Conservation (phyloP, 768 basidiomycete genomes). For the Tephrocybe sp. region DNA sequence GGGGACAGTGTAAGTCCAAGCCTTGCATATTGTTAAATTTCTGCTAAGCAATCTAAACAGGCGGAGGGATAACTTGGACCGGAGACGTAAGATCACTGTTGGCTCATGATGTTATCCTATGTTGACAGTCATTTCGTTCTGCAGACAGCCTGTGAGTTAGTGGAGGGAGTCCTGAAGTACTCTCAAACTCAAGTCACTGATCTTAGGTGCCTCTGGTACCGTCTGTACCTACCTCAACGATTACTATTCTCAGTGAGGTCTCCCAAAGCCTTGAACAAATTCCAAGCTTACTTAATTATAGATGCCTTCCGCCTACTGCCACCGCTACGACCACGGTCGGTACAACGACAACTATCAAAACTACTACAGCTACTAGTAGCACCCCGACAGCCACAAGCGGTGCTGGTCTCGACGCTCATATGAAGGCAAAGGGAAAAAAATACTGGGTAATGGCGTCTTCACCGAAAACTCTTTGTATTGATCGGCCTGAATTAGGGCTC, state of each 20-base stretch:
- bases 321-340: conserved; percentile 1
- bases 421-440: conserved; percentile 28
- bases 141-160: conserved; percentile 24
- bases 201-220: conserved; percentile 31
- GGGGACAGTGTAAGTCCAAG: conserved; percentile 33
- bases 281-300: conserved; percentile 4
- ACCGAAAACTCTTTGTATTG: not conserved
- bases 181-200: not conserved
- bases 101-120: not conserved
- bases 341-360: conserved; percentile 13
- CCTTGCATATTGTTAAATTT: not conserved
- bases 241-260: conserved; percentile 26
- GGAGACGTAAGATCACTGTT: conserved; percentile 26
- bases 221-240: conserved; percentile 30
- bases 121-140: not conserved
- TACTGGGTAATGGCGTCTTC: conserved; percentile 23
- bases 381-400: conserved; percentile 19
- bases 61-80: conserved; percentile 30
- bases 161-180: not conserved
- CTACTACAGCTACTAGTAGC: conserved; percentile 14
- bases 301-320: conserved; percentile 29
- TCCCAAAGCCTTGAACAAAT: not conserved
- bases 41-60: conserved; percentile 10
- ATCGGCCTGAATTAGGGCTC: conserved; percentile 22
- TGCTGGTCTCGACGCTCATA: conserved; percentile 19